These are phyloP conservation scores for Roridomyces roridus DNA, from an alignment of 768 basidiomycete species.

Conservation along the genomic window DNA sequence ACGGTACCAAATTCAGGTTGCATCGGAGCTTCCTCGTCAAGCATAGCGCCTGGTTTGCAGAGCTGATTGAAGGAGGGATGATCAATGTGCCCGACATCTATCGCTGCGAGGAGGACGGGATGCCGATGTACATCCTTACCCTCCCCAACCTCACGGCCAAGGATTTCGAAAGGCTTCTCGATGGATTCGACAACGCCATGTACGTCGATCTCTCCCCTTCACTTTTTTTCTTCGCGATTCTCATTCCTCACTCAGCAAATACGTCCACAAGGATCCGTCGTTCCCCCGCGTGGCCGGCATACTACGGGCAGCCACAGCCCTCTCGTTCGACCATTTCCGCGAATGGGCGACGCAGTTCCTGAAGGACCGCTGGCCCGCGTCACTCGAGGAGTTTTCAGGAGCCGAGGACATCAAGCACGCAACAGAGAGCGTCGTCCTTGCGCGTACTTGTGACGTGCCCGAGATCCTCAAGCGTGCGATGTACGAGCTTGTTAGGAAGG, in stretches of 20 bases:
- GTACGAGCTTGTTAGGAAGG: slow-evolving; percentile 43
- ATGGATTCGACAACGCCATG: slow-evolving; percentile 39
- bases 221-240: not conserved
- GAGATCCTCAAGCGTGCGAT: slow-evolving; percentile 40
- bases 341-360: slow-evolving; percentile 26
- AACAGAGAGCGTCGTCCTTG: slow-evolving; percentile 38
- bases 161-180: slow-evolving; percentile 41
- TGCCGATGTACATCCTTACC: slow-evolving; percentile 4
- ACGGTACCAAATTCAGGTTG: slow-evolving; percentile 36
- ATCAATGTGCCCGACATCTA: slow-evolving; percentile 13
- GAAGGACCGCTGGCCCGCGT: slow-evolving; percentile 36
- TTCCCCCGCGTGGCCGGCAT: slow-evolving; percentile 37
- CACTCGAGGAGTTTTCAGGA: slow-evolving; percentile 29
- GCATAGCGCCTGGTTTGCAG: slow-evolving; percentile 37
- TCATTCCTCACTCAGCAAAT: slow-evolving; percentile 25
- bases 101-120: slow-evolving; percentile 13
- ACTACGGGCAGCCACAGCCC: slow-evolving; percentile 41
- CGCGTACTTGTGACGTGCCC: slow-evolving; percentile 34
- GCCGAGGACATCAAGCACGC: slow-evolving; percentile 29
- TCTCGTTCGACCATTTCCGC: slow-evolving; percentile 36
- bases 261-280: slow-evolving; percentile 27
- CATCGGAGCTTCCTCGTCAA: slow-evolving; percentile 38
- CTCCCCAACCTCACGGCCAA: slow-evolving; percentile 26
- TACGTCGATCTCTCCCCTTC: slow-evolving; percentile 26
- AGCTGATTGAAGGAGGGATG: slow-evolving; percentile 26